phyloP scores from a whole-genome alignment of 805 yeast species.

The Zygotorulaspora chibaensis region DNA sequence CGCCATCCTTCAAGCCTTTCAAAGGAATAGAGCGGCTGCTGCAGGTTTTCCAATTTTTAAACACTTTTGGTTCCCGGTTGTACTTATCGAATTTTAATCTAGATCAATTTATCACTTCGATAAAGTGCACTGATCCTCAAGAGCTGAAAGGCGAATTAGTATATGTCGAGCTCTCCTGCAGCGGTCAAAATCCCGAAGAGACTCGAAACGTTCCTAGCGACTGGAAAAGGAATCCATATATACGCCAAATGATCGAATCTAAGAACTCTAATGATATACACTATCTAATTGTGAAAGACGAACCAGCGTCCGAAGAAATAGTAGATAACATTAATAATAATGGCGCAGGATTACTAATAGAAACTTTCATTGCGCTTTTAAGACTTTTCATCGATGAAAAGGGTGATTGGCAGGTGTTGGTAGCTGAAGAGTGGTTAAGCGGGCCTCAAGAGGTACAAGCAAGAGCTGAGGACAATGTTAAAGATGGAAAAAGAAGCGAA shows the following conservation, averaged over 20 bases:
- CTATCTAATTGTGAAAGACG: slow-evolving; percentile 19
- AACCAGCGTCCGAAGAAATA: slow-evolving; percentile 24
- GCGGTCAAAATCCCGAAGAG: slow-evolving; percentile 5
- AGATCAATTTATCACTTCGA: slow-evolving; percentile 29
- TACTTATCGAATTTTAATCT: slow-evolving; percentile 26
- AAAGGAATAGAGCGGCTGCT: slow-evolving; percentile 23
- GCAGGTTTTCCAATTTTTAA: slow-evolving; percentile 32
- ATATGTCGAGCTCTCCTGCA: slow-evolving; percentile 8
- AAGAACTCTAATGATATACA: slow-evolving; percentile 10
- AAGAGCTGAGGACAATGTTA: background rate
- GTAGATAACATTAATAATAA: slow-evolving; percentile 25
- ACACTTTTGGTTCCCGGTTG: slow-evolving; percentile 27
- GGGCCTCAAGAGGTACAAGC: slow-evolving; percentile 5
- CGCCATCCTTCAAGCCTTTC: slow-evolving; percentile 9
- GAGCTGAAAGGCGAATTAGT: slow-evolving; percentile 31
- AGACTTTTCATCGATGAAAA: slow-evolving; percentile 32
- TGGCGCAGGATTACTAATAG: slow-evolving; percentile 28
- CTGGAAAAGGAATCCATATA: slow-evolving; percentile 21
- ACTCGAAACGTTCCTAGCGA: slow-evolving; percentile 14
- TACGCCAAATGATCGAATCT: slow-evolving; percentile 18
- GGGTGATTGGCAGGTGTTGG: slow-evolving; percentile 33
- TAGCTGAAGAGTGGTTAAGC: slow-evolving; percentile 31
- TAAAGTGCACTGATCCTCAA: slow-evolving; percentile 29
- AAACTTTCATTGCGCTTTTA: slow-evolving; percentile 28
- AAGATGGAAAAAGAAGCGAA: slow-evolving; percentile 1